Conservation (phyloP, 306 rosid genomes). For the Cucurbita maxima region DNA sequence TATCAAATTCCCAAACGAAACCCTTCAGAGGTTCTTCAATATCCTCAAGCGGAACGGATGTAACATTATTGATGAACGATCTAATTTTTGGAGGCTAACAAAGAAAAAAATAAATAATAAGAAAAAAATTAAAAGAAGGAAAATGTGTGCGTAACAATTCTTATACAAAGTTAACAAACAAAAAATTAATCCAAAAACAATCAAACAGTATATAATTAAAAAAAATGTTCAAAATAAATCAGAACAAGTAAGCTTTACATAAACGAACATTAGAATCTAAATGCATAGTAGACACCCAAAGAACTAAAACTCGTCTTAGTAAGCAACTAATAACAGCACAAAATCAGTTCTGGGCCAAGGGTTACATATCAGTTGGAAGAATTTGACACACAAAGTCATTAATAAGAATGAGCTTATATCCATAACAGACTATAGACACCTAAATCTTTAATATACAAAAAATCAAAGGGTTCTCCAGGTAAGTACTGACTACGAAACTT, state of each 20-base stretch:
- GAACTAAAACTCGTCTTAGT: background rate
- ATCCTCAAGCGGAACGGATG: constrained; percentile 72
- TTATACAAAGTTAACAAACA: background rate
- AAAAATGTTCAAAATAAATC: background rate
- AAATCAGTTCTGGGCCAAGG: background rate
- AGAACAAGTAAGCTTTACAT: background rate
- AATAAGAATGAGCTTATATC: background rate
- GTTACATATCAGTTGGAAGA: background rate
- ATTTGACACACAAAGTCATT: background rate
- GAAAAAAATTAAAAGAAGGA: background rate
- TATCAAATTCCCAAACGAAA: constrained; percentile 86
- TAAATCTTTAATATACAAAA: background rate
- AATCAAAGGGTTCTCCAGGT: background rate
- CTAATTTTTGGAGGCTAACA: constrained; percentile 86
- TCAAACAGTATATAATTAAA: background rate
- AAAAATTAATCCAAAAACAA: background rate
- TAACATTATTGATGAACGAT: constrained; percentile 60
- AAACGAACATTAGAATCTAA: background rate
- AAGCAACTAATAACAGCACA: background rate
- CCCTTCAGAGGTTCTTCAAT: constrained; percentile 73
- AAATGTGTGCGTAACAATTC: constrained; percentile 7
- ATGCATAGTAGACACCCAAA: background rate
- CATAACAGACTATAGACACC: background rate
- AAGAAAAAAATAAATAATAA: constrained; percentile 8
- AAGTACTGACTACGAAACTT: background rate